Base-by-base conservation (phyloP, 2,329 filamentous ascomycete genomes). In the Botrytis cinerea region DNA sequence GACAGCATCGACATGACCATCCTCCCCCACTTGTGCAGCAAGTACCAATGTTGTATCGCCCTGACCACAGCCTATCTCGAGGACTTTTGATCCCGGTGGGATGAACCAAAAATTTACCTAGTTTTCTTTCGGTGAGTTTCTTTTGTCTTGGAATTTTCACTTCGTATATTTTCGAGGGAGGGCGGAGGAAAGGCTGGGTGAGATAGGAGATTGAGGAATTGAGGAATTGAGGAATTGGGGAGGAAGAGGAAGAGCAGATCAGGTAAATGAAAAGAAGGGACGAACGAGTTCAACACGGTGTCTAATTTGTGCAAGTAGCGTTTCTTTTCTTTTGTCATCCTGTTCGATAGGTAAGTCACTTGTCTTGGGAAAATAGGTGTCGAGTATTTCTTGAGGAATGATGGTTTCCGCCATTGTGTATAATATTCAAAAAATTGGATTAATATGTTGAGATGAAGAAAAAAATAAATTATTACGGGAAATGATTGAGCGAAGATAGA, bases 31-130 rank as follows among this genome's bases (percentile, higher is more conserved):
- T 32, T 80, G 83, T 76, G 83, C 78, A 63, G 88, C 88, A 28
- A 90, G 83, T 4, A 85, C 85, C 18, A 84, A 82, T 2, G 88
- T 89, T 76, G 84, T 86, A 74, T 87, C 87, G 2, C 88, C 88
- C 76, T 90, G 88, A 1, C 88, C 88, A 79, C 88, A 90, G 68
- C 88, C 88, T 54, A 90, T 79, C 78, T 90, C 88, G 2, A 90
- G 83, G 10, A 89, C 79, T 4, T 82, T 83, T 43, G 82, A 81
- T 74, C 84, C 84, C 0, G 82, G 79, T 1, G 73, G 32, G 71
- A 85, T 81, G 38, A 77, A 75, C 82, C 82, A 85, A 40, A 76
- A 73, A 60, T 82, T 78, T 46, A 83, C 69, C 70, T 61, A 4
- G 5, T 61, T 32, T 18, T 12, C 5, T 14, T 18, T 57, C 1